Evolutionary conservation across 1,139 yeast species (phyloP).

Genomic region (Lodderomyces pseudojiufengensis): DNA sequence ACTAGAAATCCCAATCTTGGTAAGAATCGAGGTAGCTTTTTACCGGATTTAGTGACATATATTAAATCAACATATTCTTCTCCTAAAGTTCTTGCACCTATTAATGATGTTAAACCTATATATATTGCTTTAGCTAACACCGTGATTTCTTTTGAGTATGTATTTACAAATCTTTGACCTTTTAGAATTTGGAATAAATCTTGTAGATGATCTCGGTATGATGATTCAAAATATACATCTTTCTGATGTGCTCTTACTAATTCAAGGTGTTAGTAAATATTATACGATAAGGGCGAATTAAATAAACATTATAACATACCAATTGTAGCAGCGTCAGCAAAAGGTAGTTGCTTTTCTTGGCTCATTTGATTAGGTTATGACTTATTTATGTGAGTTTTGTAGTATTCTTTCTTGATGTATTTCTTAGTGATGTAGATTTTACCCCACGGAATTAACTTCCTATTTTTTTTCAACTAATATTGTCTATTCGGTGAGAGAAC

Average conservation of each 20-base stretch:
- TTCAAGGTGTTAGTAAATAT: background rate
- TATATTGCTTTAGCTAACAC: conserved; percentile 58
- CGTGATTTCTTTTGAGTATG: conserved; percentile 60
- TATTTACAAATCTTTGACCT: conserved; percentile 69
- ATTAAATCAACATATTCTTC: conserved; percentile 90
- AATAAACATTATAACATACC: conserved; percentile 27
- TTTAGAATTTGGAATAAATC: conserved; percentile 53
- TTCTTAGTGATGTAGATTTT: background rate
- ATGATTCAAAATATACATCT: conserved; percentile 67
- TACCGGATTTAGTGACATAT: conserved; percentile 57
- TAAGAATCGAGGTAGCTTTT: conserved; percentile 43
- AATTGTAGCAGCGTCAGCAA: conserved; percentile 48
- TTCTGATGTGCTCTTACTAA: conserved; percentile 80
- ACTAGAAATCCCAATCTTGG: conserved; percentile 51
- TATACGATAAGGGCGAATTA: background rate
- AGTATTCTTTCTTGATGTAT: background rate
- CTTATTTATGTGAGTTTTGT: no score
- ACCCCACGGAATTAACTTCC: no score
- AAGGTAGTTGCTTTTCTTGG: conserved; percentile 29
- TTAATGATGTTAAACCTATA: conserved; percentile 64
- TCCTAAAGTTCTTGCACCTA: conserved; percentile 81
- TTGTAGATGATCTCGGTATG: conserved; percentile 51
- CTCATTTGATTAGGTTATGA: conserved; percentile 2
- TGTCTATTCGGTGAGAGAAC: no score
- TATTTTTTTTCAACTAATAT: no score